phyloP scores from a whole-genome alignment of 768 basidiomycete genomes.

The Saitozyma sp. region DNA sequence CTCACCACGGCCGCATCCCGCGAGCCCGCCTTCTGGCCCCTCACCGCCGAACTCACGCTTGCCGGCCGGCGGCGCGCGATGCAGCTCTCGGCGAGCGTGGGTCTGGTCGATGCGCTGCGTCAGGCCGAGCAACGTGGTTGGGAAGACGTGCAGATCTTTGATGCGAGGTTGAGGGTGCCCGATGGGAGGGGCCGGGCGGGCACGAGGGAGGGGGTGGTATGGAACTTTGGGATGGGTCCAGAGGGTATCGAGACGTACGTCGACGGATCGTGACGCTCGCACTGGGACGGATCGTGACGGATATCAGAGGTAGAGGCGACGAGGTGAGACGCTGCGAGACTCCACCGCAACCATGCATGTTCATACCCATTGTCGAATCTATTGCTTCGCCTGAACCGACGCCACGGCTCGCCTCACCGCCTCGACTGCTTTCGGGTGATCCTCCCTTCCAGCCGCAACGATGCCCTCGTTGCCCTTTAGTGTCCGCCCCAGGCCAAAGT shows the following conservation, averaged over 20 bases:
- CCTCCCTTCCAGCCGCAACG: slow-evolving; percentile 72
- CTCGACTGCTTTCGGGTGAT: slow-evolving; percentile 68
- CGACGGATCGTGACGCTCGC: slow-evolving; percentile 1
- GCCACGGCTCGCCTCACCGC: slow-evolving; percentile 67
- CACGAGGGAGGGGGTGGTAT: slow-evolving; percentile 17
- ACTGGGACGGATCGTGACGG: too few relatives aligned
- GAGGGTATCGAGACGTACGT: slow-evolving; percentile 28
- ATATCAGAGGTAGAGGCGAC: not conserved
- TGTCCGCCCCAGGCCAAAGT: slow-evolving; percentile 84
- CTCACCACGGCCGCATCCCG: not conserved
- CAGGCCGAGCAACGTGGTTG: not conserved
- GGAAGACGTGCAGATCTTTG: slow-evolving; percentile 10
- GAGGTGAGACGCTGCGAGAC: not conserved
- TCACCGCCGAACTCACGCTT: slow-evolving; percentile 41
- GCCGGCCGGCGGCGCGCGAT: slow-evolving; percentile 19
- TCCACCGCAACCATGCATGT: not conserved
- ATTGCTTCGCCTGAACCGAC: not conserved
- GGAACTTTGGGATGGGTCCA: slow-evolving; percentile 23
- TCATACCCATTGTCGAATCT: slow-evolving; percentile 1
- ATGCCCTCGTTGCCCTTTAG: slow-evolving; percentile 84
- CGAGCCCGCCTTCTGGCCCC: slow-evolving; percentile 24
- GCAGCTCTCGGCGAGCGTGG: slow-evolving; percentile 35
- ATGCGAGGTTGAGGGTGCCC: slow-evolving; percentile 20
- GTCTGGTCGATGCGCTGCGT: slow-evolving; percentile 24
- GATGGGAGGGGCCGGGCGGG: slow-evolving; percentile 16